phyloP scores from a whole-genome alignment of 331 rosid genomes.

The Ulmus americana region DNA sequence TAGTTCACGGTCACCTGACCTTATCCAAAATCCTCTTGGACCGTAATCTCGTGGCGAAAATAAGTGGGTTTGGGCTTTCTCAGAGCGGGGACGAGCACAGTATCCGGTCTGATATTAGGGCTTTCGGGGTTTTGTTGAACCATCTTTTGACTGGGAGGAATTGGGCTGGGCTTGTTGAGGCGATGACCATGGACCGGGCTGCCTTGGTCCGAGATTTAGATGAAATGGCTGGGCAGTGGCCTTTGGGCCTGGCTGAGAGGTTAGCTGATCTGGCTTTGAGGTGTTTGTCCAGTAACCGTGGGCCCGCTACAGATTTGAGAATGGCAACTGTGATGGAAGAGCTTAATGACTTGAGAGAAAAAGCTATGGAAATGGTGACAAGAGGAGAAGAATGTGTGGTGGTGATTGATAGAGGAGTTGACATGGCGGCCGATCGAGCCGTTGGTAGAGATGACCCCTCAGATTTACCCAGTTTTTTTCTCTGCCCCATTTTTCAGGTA shows the following conservation, averaged over 20 bases:
- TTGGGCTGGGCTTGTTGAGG: slow-evolving; percentile 52
- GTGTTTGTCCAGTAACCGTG: slow-evolving; percentile 39
- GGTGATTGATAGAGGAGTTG: slow-evolving; percentile 19
- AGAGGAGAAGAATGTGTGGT: slow-evolving; percentile 25
- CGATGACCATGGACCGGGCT: slow-evolving; percentile 34
- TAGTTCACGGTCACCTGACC: slow-evolving; percentile 44
- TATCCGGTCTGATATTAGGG: slow-evolving; percentile 36
- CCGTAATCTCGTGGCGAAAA: slow-evolving; percentile 61
- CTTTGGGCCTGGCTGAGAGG: slow-evolving; percentile 50
- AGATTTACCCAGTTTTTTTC: slow-evolving; percentile 58
- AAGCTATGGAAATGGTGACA: slow-evolving; percentile 37
- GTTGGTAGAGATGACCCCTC: slow-evolving; percentile 21
- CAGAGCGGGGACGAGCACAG: slow-evolving; percentile 20
- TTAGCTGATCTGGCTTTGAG: slow-evolving; percentile 45
- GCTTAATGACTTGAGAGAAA: slow-evolving; percentile 47
- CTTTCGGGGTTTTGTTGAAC: slow-evolving; percentile 47
- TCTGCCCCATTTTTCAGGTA: slow-evolving; percentile 88
- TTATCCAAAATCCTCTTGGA: slow-evolving; percentile 57
- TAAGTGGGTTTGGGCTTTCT: slow-evolving; percentile 44
- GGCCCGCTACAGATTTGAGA: slow-evolving; percentile 30
- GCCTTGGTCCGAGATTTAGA: slow-evolving; percentile 45
- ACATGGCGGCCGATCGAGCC: slow-evolving; percentile 12
- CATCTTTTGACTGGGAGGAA: slow-evolving; percentile 58
- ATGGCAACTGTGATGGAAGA: slow-evolving; percentile 44
- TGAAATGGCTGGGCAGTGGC: slow-evolving; percentile 72